Percentiles rank a stretch among this genome's conserved stretches.
Conservation (phyloP, 176 grass and related monocot genomes). For the Lolium multiflorum region DNA sequence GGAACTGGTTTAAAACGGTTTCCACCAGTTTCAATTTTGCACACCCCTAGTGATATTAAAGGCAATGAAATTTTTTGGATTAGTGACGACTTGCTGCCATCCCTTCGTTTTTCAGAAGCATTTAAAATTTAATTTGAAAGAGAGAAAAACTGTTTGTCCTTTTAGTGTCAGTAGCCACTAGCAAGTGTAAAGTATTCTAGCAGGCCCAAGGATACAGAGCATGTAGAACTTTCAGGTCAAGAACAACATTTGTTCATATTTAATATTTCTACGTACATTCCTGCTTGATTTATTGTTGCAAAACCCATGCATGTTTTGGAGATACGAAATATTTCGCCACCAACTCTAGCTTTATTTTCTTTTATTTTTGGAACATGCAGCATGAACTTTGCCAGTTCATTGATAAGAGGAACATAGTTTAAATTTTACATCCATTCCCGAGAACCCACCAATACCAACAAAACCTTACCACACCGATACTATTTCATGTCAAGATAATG, state of each 20-base stretch:
- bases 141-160: neutral
- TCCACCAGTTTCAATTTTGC: no score
- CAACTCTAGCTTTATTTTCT: neutral
- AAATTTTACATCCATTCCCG: neutral
- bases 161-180: neutral
- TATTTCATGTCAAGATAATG: constrained; percentile 19
- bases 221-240: constrained; percentile 19
- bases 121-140: constrained; percentile 9
- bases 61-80: constrained; percentile 1
- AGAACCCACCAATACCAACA: constrained; percentile 18
- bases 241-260: constrained; percentile 9
- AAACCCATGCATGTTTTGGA: neutral
- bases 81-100: constrained; percentile 1
- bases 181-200: neutral
- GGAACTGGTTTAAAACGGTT: no score
- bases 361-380: neutral
- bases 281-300: constrained; percentile 8
- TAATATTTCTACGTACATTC: neutral
- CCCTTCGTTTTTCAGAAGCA: constrained; percentile 23
- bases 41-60: neutral
- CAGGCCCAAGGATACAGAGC: neutral
- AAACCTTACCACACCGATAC: neutral
- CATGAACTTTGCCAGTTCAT: constrained; percentile 6
- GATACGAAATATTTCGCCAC: neutral
- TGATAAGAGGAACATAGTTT: neutral